Conservation (phyloP, 768 basidiomycete species). For the Boletus rufocinnamomeus region DNA sequence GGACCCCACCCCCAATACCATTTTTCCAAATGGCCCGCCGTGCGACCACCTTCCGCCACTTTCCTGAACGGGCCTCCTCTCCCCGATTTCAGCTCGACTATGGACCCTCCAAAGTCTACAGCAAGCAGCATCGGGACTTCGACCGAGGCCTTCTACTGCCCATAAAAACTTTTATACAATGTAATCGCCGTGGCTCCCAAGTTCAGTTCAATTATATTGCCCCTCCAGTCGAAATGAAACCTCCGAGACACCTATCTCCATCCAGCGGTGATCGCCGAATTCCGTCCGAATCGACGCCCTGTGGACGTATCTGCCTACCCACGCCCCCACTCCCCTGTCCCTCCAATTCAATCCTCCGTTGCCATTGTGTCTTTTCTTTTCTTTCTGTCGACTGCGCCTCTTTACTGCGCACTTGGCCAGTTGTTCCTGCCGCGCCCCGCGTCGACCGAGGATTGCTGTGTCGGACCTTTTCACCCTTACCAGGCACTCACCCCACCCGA, state of each 20-base stretch:
- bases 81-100: not conserved
- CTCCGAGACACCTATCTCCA: not conserved
- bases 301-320: not conserved
- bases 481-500: conserved; percentile 4
- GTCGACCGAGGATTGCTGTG: conserved; percentile 19
- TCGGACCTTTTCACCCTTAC: not conserved
- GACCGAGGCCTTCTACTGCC: not conserved
- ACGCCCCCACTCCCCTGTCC: not conserved
- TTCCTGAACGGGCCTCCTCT: not conserved
- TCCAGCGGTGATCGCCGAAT: not conserved
- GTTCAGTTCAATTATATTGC: not conserved
- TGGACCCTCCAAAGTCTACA: conserved; percentile 6
- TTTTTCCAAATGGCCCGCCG: not conserved
- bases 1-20: not conserved
- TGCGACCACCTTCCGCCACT: not conserved
- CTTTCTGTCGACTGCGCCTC: not conserved
- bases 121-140: not conserved
- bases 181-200: not conserved
- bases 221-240: not conserved
- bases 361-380: not conserved
- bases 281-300: not conserved
- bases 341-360: not conserved
- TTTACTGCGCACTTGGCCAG: conserved; percentile 10
- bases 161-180: not conserved
- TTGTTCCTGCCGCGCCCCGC: not conserved